A percentile compares a stretch with the other conserved stretches of the same genome.
Evolutionary conservation across 1,284 basidiomycete species (phyloP).

Genomic region (Austroboletus novae-zelandiae): DNA sequence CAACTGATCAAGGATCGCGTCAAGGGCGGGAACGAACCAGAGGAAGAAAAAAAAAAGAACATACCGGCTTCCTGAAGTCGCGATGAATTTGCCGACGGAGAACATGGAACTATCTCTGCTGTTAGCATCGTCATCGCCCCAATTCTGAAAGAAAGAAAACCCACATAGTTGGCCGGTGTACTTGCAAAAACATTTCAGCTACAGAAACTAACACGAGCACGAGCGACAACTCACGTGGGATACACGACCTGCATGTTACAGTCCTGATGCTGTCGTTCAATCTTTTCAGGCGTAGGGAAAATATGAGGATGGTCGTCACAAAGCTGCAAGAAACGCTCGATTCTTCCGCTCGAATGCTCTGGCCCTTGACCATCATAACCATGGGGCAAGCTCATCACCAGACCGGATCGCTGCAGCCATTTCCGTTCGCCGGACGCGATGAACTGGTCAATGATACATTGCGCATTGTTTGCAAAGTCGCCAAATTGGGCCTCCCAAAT

Average conservation of each 20-base stretch:
- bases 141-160: neutral
- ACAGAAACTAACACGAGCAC: neutral
- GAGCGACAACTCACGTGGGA: slow-evolving; percentile 66
- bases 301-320: slow-evolving; percentile 96
- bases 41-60: slow-evolving; percentile 16
- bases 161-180: slow-evolving; percentile 87
- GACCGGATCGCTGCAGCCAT: slow-evolving; percentile 94
- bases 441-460: slow-evolving; percentile 99
- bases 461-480: slow-evolving; percentile 97
- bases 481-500: slow-evolving; percentile 99
- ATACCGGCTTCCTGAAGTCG: slow-evolving; percentile 92
- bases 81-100: slow-evolving; percentile 93
- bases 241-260: slow-evolving; percentile 99
- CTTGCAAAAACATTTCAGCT: slow-evolving; percentile 36
- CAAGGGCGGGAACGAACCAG: neutral
- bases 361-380: slow-evolving; percentile 99
- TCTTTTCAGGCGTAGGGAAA: slow-evolving; percentile 87
- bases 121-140: slow-evolving; percentile 1
- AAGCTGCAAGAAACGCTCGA: slow-evolving; percentile 97
- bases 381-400: slow-evolving; percentile 92
- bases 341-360: slow-evolving; percentile 94
- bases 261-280: slow-evolving; percentile 96
- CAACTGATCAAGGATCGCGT: slow-evolving; percentile 44
- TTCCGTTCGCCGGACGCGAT: slow-evolving; percentile 97
- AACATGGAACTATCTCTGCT: slow-evolving; percentile 74